phyloP scores from a whole-genome alignment of 2,329 filamentous ascomycete species.

The Curvularia lunata region DNA sequence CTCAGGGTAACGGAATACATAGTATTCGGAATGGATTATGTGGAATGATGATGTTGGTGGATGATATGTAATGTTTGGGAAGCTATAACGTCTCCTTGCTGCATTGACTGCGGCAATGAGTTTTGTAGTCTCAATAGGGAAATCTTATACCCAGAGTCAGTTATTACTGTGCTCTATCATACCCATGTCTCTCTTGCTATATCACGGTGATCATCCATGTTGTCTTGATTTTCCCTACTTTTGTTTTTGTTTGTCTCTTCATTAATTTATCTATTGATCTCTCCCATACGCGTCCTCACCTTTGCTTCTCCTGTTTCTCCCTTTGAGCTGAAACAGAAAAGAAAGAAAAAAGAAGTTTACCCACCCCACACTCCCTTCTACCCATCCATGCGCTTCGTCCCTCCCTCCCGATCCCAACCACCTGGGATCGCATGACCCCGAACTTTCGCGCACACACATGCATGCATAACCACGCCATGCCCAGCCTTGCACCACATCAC shows the following conservation, averaged over 20 bases:
- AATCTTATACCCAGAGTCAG: conserved; percentile 23
- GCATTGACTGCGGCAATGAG: conserved; percentile 20
- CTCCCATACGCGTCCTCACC: neutral
- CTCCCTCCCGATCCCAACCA: neutral
- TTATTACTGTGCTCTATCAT: conserved; percentile 19
- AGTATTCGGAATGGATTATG: conserved; percentile 8
- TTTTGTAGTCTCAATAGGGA: neutral
- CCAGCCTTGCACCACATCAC: neutral
- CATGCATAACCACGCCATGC: neutral
- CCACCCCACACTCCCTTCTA: neutral
- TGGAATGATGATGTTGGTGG: conserved; percentile 11
- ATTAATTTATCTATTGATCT: neutral
- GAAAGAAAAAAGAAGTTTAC: neutral
- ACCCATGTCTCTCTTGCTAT: neutral
- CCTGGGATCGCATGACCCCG: neutral
- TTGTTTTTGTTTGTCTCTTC: neutral
- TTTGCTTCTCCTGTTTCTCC: neutral
- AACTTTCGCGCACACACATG: neutral
- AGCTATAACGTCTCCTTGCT: conserved; percentile 8
- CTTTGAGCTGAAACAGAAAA: neutral
- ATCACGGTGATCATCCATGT: neutral
- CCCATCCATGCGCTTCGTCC: neutral
- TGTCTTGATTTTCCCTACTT: neutral
- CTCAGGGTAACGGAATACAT: neutral
- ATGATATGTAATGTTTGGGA: conserved; percentile 23